These are phyloP conservation scores for Aureobasidium sp. DNA, from an alignment of 2,329 filamentous ascomycete species.

Conservation along the genomic window DNA sequence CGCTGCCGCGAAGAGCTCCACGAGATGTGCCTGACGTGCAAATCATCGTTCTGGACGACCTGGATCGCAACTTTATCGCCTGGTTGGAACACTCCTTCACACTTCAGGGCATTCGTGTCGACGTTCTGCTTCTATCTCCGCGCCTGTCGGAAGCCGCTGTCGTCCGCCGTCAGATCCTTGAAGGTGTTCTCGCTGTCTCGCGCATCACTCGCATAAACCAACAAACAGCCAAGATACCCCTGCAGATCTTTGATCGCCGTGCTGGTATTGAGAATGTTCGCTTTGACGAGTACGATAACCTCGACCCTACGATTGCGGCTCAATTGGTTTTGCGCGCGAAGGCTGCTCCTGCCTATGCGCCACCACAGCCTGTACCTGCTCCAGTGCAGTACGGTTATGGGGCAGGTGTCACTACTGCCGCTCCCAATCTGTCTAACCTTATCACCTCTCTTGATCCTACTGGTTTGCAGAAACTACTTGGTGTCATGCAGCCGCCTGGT, in stretches of 20 bases:
- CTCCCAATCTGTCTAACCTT: conserved; percentile 53
- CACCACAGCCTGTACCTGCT: conserved; percentile 31
- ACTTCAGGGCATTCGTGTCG: conserved; percentile 62
- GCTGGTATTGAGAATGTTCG: conserved; percentile 66
- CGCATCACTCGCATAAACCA: conserved; percentile 60
- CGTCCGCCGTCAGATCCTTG: conserved; percentile 76
- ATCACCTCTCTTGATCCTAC: conserved; percentile 62
- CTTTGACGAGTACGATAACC: conserved; percentile 80
- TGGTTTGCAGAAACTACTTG: conserved; percentile 63
- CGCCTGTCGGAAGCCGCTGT: conserved; percentile 69
- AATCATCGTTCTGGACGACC: conserved; percentile 71
- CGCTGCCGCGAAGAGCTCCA: conserved; percentile 66
- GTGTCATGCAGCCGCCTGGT: conserved; percentile 45
- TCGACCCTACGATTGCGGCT: conserved; percentile 70
- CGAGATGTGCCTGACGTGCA: conserved; percentile 82
- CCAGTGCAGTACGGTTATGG: conserved; percentile 27
- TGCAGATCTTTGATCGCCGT: conserved; percentile 80
- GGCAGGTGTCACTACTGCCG: conserved; percentile 18
- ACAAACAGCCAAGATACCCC: conserved; percentile 66
- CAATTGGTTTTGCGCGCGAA: conserved; percentile 73
- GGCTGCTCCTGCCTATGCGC: conserved; percentile 31
- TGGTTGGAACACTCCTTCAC: conserved; percentile 76
- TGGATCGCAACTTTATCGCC: conserved; percentile 70
- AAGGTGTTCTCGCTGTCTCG: conserved; percentile 80
- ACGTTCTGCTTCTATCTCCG: conserved; percentile 72